phyloP scores from a whole-genome alignment of 345 rosid genomes.

The Erodium maritimum region DNA sequence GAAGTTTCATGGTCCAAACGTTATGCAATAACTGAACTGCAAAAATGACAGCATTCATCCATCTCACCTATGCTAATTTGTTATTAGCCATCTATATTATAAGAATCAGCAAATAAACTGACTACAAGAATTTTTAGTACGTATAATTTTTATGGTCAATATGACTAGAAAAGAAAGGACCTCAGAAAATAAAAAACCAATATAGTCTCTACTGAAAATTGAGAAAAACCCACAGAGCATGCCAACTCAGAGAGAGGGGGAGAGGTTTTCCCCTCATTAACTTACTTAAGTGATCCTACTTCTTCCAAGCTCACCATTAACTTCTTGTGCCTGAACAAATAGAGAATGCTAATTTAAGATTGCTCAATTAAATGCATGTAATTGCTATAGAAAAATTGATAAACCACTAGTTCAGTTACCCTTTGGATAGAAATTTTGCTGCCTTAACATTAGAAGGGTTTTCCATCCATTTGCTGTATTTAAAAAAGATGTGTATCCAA shows the following conservation, averaged over 20 bases:
- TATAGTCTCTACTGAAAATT: background rate
- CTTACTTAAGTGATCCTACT: conserved; percentile 55
- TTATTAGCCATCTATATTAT: background rate
- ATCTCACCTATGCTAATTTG: background rate
- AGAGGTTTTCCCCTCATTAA: conserved; percentile 10
- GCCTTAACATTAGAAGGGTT: conserved; percentile 81
- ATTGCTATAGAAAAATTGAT: background rate
- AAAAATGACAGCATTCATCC: background rate
- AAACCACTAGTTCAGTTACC: conserved; percentile 18
- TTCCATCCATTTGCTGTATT: conserved; percentile 92
- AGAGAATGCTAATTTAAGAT: conserved; percentile 3
- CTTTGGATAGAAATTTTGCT: conserved; percentile 67
- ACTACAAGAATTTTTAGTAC: too few species aligned
- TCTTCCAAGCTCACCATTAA: conserved; percentile 62
- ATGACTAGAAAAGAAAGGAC: background rate
- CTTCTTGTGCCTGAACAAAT: conserved; percentile 58
- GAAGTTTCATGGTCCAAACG: background rate
- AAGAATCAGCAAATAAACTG: background rate
- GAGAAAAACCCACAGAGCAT: background rate
- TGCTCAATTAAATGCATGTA: background rate
- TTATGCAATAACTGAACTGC: background rate
- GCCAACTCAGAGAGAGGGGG: conserved; percentile 1
- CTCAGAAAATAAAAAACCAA: too few species aligned
- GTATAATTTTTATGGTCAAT: too few species aligned
- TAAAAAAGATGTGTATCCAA: conserved; percentile 90